Conservation (phyloP, 2,329 filamentous ascomycete genomes). For the Colletotrichum camelliae region DNA sequence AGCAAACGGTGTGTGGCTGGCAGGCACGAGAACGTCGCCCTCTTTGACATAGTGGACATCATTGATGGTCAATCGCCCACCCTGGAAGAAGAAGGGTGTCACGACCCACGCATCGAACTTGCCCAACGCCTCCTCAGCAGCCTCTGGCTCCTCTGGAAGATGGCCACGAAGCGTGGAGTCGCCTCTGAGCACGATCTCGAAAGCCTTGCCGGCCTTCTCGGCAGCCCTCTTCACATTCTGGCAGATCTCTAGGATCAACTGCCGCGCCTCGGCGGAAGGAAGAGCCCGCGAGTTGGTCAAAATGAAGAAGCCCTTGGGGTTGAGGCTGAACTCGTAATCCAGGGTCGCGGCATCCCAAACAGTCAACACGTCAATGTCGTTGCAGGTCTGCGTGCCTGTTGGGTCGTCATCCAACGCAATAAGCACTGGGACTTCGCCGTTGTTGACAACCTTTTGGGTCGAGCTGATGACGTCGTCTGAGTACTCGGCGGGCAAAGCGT, state of each 20-base stretch:
- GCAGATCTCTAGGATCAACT: slow-evolving; percentile 56
- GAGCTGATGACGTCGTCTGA: slow-evolving; percentile 25
- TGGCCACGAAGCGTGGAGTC: slow-evolving; percentile 64
- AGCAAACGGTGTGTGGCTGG: slow-evolving; percentile 60
- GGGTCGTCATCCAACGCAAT: slow-evolving; percentile 60
- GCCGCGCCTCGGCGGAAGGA: slow-evolving; percentile 49
- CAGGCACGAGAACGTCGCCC: slow-evolving; percentile 52
- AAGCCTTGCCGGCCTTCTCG: slow-evolving; percentile 36
- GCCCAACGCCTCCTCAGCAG: slow-evolving; percentile 54
- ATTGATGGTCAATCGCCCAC: slow-evolving; percentile 60
- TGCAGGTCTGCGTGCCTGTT: slow-evolving; percentile 67
- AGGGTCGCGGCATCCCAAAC: slow-evolving; percentile 49
- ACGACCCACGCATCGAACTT: slow-evolving; percentile 58
- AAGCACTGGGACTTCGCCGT: slow-evolving; percentile 27
- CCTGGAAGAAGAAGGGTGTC: slow-evolving; percentile 65
- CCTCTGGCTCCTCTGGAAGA: slow-evolving; percentile 60
- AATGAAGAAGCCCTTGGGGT: slow-evolving; percentile 60
- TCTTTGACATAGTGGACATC: slow-evolving; percentile 65
- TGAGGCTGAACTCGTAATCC: slow-evolving; percentile 13
- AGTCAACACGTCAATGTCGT: slow-evolving; percentile 59
- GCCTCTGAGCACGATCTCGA: slow-evolving; percentile 62
- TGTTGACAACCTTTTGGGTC: slow-evolving; percentile 22
- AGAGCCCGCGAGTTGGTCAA: slow-evolving; percentile 64
- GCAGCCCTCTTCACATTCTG: slow-evolving; percentile 52
- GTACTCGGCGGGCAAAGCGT: slow-evolving; percentile 27